phyloP scores from a whole-genome alignment of 805 yeast species.

The Lachancea fermentati region DNA sequence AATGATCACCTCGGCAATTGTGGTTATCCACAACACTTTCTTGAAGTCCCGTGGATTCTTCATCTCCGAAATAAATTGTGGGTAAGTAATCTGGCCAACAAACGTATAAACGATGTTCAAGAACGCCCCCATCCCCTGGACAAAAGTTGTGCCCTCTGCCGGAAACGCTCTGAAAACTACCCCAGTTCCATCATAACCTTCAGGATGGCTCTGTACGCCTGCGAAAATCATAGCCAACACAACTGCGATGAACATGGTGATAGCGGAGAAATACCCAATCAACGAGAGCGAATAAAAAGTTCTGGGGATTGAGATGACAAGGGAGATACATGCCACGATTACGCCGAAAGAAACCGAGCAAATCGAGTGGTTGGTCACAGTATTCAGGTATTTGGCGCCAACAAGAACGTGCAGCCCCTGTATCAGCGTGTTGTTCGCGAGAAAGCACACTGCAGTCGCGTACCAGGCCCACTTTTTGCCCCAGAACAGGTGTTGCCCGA shows the following conservation, averaged over 20 bases:
- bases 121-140: conserved; percentile 48
- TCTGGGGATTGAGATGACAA: conserved; percentile 49
- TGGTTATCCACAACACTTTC: conserved; percentile 49
- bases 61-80: conserved; percentile 59
- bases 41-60: conserved; percentile 50
- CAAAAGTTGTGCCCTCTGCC: conserved; percentile 46
- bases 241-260: conserved; percentile 53
- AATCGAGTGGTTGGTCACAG: conserved; percentile 43
- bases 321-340: conserved; percentile 44
- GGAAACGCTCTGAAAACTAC: conserved; percentile 47
- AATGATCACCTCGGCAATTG: conserved; percentile 43
- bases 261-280: conserved; percentile 49
- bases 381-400: conserved; percentile 56
- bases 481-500: conserved; percentile 53
- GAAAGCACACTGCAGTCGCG: conserved; percentile 49
- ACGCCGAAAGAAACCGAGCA: conserved; percentile 52
- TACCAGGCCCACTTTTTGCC: conserved; percentile 49
- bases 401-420: conserved; percentile 55
- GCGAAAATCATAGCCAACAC: conserved; percentile 48
- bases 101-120: conserved; percentile 57
- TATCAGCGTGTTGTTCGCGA: conserved; percentile 50
- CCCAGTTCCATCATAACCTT: conserved; percentile 36
- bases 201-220: conserved; percentile 47
- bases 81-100: conserved; percentile 60
- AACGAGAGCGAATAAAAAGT: conserved; percentile 48